Percentiles rank a stretch among this genome's conserved stretches.
These are phyloP conservation scores for Pseudopithomyces maydicus DNA, from an alignment of 2,329 filamentous ascomycete genomes.

Conservation along the genomic window DNA sequence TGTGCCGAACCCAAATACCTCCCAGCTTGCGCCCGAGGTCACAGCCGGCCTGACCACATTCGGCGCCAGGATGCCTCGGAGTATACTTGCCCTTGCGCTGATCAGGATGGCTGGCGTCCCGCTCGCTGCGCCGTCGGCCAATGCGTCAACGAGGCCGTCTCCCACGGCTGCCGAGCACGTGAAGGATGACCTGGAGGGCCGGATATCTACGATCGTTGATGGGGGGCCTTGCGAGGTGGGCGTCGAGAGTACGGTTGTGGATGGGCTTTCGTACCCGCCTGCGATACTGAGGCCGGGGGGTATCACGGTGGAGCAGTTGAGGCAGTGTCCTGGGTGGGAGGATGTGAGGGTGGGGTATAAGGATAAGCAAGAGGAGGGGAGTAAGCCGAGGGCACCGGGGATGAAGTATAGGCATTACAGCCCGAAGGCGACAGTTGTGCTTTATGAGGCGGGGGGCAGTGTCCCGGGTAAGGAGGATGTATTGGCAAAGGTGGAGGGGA, in stretches of 20 bases:
- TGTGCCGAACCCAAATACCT: slow-evolving; percentile 73
- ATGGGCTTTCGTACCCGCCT: slow-evolving; percentile 81
- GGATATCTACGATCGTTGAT: slow-evolving; percentile 86
- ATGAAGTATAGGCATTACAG: slow-evolving; percentile 99
- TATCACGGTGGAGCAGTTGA: slow-evolving; percentile 79
- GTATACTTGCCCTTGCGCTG: slow-evolving; percentile 83
- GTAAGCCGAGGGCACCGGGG: slow-evolving; percentile 79
- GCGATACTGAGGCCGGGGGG: slow-evolving; percentile 86
- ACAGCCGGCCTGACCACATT: slow-evolving; percentile 86
- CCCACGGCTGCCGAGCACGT: slow-evolving; percentile 92
- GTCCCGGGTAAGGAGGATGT: slow-evolving; percentile 36
- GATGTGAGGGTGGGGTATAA: slow-evolving; percentile 77
- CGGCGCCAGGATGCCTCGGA: slow-evolving; percentile 86
- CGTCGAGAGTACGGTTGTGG: slow-evolving; percentile 96
- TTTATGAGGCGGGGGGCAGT: slow-evolving; percentile 69
- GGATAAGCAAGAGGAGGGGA: slow-evolving; percentile 70
- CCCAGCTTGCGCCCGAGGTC: slow-evolving; percentile 83
- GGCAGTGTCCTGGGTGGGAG: slow-evolving; percentile 79
- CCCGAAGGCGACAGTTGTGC: slow-evolving; percentile 80
- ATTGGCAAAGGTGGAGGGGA: slow-evolving; percentile 24
- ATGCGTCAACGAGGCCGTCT: slow-evolving; percentile 90
- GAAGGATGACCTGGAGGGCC: slow-evolving; percentile 77
- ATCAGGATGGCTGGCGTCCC: slow-evolving; percentile 79
- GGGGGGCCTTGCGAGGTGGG: slow-evolving; percentile 86
- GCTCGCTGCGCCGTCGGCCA: slow-evolving; percentile 89